Evolutionary conservation across 352 stramenopile genomes (phyloP).

Genomic region (Peronospora tabacina): DNA sequence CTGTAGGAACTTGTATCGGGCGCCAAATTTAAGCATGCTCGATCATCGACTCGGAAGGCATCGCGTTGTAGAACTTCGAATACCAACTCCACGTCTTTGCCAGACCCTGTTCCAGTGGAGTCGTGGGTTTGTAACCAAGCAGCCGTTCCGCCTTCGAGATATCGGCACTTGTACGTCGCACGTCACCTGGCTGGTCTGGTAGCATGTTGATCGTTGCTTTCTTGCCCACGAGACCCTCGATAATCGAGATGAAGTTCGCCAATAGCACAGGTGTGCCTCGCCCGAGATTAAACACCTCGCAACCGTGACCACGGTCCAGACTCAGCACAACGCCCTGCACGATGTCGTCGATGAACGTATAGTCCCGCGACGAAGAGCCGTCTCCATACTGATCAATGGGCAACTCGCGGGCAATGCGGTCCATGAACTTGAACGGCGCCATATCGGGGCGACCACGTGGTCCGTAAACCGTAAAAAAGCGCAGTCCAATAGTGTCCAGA

Average conservation of each 20-base stretch:
- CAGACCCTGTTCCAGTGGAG: constrained; percentile 91
- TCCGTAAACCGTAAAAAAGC: constrained; percentile 99
- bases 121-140: constrained; percentile 92
- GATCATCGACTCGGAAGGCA: background rate
- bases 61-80: constrained; percentile 42
- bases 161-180: constrained; percentile 93
- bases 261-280: constrained; percentile 86
- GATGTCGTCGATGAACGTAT: constrained; percentile 98
- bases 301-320: constrained; percentile 64
- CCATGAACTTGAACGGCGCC: constrained; percentile 98
- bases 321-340: constrained; percentile 90
- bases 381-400: constrained; percentile 96
- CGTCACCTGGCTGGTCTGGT: constrained; percentile 94
- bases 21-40: background rate
- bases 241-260: constrained; percentile 92
- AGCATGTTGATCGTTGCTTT: constrained; percentile 91
- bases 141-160: constrained; percentile 92
- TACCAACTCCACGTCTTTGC: constrained; percentile 93
- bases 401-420: constrained; percentile 86
- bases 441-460: constrained; percentile 94
- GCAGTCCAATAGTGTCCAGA: constrained; percentile 90
- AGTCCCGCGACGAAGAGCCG: constrained; percentile 91
- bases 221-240: constrained; percentile 91
- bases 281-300: constrained; percentile 96
- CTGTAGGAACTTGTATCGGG: background rate